These are phyloP conservation scores for Triglochin maritima DNA, from an alignment of 106 monocot genomes.

Conservation along the genomic window DNA sequence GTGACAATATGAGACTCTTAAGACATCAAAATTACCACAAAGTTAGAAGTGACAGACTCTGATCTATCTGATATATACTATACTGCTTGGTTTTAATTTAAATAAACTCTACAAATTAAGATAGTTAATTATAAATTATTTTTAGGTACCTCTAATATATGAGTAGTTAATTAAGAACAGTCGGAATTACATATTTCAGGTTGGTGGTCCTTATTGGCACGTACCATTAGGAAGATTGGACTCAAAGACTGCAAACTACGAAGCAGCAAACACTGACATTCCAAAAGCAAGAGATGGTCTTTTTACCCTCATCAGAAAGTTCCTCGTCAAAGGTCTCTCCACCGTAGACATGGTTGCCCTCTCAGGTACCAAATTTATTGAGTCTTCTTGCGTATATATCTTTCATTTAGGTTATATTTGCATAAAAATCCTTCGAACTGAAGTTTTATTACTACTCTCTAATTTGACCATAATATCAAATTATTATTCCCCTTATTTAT, in stretches of 20 bases:
- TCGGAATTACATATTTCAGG: conserved; percentile 15
- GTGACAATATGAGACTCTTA: too few relatives aligned
- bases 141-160: neutral
- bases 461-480: too few relatives aligned
- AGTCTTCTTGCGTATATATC: neutral
- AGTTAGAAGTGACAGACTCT: too few relatives aligned
- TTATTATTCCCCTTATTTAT: too few relatives aligned
- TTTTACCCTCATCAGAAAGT: conserved; percentile 44
- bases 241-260: conserved; percentile 51
- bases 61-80: too few relatives aligned
- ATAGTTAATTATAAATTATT: too few relatives aligned
- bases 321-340: conserved; percentile 58
- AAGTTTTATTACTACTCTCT: neutral
- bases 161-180: neutral
- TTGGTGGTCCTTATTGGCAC: conserved; percentile 88
- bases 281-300: conserved; percentile 48
- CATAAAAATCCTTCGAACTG: neutral
- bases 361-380: conserved; percentile 26
- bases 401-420: neutral
- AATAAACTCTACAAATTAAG: too few relatives aligned
- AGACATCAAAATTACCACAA: too few relatives aligned
- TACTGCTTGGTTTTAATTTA: too few relatives aligned
- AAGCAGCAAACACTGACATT: conserved; percentile 51
- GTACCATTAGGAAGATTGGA: conserved; percentile 73
- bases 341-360: conserved; percentile 71